Conservation (phyloP, 768 basidiomycete species). For the Tricholoma hemisulphureum region DNA sequence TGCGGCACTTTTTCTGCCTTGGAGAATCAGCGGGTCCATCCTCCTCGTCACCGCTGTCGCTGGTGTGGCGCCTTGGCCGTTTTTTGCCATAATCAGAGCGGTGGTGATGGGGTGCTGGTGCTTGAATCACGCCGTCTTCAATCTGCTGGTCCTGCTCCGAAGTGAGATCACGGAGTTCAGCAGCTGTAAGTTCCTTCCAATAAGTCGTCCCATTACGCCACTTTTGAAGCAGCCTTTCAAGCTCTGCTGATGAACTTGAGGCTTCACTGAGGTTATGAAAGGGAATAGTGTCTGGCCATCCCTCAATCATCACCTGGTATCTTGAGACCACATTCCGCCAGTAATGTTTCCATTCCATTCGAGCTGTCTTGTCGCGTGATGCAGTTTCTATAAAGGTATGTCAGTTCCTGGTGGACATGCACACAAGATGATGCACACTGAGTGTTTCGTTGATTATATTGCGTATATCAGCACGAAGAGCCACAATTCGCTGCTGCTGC, state of each 20-base stretch:
- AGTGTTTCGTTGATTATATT: neutral
- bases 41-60: too few species aligned
- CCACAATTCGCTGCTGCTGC: conserved; percentile 1
- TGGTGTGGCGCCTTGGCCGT: neutral
- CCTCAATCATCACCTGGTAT: conserved; percentile 14
- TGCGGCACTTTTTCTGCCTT: too few species aligned
- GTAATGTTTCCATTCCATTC: conserved; percentile 16
- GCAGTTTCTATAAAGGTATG: conserved; percentile 1
- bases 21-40: too few species aligned
- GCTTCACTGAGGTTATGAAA: too few species aligned
- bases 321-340: conserved; percentile 13
- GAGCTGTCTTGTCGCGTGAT: conserved; percentile 4
- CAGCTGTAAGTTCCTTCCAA: conserved; percentile 11
- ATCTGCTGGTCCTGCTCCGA: neutral
- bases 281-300: conserved; percentile 15
- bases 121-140: conserved; percentile 4
- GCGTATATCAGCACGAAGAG: neutral
- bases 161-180: conserved; percentile 5
- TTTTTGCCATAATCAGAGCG: conserved; percentile 9
- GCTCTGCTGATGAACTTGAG: conserved; percentile 3
- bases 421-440: neutral
- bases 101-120: neutral
- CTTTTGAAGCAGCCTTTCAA: conserved; percentile 9
- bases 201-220: conserved; percentile 7
- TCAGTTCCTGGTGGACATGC: neutral